Percentiles rank a stretch among this genome's conserved stretches.
Conservation (phyloP, 2,329 filamentous ascomycete species). For the Drechslerella dactyloides region DNA sequence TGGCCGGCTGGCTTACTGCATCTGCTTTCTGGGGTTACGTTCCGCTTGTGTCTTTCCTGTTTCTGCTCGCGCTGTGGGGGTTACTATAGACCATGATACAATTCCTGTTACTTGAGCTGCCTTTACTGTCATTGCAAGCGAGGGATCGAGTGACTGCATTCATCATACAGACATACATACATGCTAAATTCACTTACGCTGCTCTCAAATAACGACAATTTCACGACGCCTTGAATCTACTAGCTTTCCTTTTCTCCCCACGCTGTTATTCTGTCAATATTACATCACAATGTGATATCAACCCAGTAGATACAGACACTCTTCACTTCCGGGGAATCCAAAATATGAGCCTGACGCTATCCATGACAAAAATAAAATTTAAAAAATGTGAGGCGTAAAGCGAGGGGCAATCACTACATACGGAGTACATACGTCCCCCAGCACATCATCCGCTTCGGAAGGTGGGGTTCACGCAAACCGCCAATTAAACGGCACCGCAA, state of each 20-base stretch:
- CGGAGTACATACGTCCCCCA: not conserved
- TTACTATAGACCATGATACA: slow-evolving; percentile 44
- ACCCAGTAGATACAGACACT: not conserved
- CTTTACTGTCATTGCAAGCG: slow-evolving; percentile 11
- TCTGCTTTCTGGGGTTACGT: slow-evolving; percentile 31
- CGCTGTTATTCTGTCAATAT: slow-evolving; percentile 21
- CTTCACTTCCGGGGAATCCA: slow-evolving; percentile 12
- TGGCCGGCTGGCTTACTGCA: too few relatives aligned
- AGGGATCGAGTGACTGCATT: not conserved
- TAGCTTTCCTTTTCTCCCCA: slow-evolving; percentile 53
- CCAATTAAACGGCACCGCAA: not conserved
- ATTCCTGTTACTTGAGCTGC: slow-evolving; percentile 3
- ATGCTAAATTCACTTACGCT: slow-evolving; percentile 3
- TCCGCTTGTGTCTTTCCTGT: slow-evolving; percentile 32
- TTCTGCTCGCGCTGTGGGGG: slow-evolving; percentile 32
- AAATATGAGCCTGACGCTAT: not conserved
- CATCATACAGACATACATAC: not conserved
- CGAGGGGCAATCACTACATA: slow-evolving; percentile 51
- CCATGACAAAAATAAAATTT: slow-evolving; percentile 4
- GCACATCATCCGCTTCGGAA: slow-evolving; percentile 48
- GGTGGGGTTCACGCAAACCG: slow-evolving; percentile 26
- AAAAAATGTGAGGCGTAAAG: slow-evolving; percentile 36
- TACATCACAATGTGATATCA: too few relatives aligned
- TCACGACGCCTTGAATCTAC: not conserved
- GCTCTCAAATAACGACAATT: slow-evolving; percentile 9